Conservation (phyloP, 2,329 filamentous ascomycete species). For the Phoma herbarum region DNA sequence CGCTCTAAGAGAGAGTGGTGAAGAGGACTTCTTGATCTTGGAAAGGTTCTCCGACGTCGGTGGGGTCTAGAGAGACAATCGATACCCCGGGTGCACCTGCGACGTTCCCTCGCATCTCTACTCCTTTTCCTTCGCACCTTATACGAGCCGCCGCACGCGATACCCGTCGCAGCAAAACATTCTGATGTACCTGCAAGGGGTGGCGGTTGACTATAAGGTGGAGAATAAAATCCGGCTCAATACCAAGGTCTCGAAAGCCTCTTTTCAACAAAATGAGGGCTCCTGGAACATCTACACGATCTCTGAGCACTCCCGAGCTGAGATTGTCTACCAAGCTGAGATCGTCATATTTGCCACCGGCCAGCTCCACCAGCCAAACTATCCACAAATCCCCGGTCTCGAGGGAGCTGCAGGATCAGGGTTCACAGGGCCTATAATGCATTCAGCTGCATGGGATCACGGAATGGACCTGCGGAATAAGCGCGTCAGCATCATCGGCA, state of each 20-base stretch:
- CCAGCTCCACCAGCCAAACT: slow-evolving; percentile 1
- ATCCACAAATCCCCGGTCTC: not conserved
- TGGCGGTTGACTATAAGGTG: not conserved
- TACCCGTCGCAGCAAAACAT: slow-evolving; percentile 1
- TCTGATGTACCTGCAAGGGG: not conserved
- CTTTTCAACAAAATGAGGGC: not conserved
- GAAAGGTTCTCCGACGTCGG: slow-evolving; percentile 25
- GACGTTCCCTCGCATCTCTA: slow-evolving; percentile 13
- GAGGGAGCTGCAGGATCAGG: too few relatives aligned
- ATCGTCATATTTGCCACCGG: slow-evolving; percentile 5
- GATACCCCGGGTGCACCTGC: slow-evolving; percentile 50
- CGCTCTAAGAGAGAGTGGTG: not conserved
- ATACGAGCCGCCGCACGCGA: not conserved
- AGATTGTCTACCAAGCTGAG: not conserved
- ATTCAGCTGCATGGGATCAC: not conserved
- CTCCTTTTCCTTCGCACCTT: slow-evolving; percentile 58
- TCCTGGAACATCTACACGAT: not conserved
- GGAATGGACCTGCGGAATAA: not conserved
- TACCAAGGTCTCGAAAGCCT: not conserved
- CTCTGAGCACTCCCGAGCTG: too few relatives aligned
- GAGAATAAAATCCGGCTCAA: not conserved
- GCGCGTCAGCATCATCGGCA: slow-evolving; percentile 3
- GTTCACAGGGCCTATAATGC: not conserved
- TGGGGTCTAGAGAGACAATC: slow-evolving; percentile 51
- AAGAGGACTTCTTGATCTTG: slow-evolving; percentile 4